Percentiles rank a stretch among this genome's conserved stretches.
Conservation (phyloP, 2,329 filamentous ascomycete genomes). For the Colletotrichum graminicola region DNA sequence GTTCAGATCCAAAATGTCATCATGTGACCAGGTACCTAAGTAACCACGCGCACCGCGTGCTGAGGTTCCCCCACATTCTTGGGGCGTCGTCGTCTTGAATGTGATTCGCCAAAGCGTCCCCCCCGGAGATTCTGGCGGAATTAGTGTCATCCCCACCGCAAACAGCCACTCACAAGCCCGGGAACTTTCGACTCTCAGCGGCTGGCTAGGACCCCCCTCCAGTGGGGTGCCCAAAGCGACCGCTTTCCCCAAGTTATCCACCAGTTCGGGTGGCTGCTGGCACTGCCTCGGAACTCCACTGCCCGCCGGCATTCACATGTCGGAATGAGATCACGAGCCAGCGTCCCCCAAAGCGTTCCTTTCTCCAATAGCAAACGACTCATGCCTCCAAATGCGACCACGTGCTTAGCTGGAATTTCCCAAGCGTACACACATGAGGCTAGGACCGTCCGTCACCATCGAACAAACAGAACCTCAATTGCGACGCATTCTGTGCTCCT, state of each 20-base stretch:
- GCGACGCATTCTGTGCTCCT: constrained; percentile 9
- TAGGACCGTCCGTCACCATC: constrained; percentile 13
- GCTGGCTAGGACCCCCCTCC: constrained; percentile 7
- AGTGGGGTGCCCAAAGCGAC: constrained; percentile 24
- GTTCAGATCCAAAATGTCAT: constrained; percentile 1
- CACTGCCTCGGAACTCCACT: constrained; percentile 42
- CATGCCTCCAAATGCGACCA: constrained; percentile 35
- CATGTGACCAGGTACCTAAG: constrained; percentile 28
- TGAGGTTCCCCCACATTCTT: constrained; percentile 17
- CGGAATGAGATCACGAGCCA: constrained; percentile 42
- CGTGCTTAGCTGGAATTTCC: constrained; percentile 28
- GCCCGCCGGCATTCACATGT: constrained; percentile 40
- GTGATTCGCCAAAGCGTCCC: constrained; percentile 13
- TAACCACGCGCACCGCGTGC: not conserved
- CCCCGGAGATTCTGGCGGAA: constrained; percentile 12
- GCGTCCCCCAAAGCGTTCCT: constrained; percentile 12
- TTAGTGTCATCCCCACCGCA: constrained; percentile 33
- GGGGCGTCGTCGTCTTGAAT: constrained; percentile 22
- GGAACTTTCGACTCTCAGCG: constrained; percentile 8
- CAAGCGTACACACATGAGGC: constrained; percentile 17
- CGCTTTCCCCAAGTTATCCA: constrained; percentile 41
- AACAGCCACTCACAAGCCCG: constrained; percentile 34
- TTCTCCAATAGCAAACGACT: constrained; percentile 35
- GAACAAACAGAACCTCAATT: constrained; percentile 15
- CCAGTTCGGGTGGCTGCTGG: constrained; percentile 40